Conservation (phyloP, 106 monocot species). For the Dioscorea dumetorum region DNA sequence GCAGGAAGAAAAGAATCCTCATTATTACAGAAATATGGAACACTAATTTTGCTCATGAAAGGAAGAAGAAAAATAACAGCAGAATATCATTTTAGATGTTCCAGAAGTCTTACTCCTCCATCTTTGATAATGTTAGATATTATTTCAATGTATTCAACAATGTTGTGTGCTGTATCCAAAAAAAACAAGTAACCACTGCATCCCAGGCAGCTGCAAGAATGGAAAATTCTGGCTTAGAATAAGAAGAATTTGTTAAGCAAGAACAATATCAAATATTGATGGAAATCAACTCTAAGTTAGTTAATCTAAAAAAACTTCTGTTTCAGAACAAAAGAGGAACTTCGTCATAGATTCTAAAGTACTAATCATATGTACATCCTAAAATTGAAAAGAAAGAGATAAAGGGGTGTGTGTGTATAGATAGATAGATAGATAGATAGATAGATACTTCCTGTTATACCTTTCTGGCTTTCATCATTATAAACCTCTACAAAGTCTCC, state of each 20-base stretch:
- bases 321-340: too few relatives aligned
- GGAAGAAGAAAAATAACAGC: too few relatives aligned
- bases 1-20: background rate
- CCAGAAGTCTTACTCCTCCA: slow-evolving; percentile 69
- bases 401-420: too few relatives aligned
- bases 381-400: too few relatives aligned
- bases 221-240: background rate
- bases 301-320: too few relatives aligned
- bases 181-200: slow-evolving; percentile 95
- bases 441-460: slow-evolving; percentile 18
- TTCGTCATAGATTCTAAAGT: too few relatives aligned
- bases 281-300: background rate
- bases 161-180: slow-evolving; percentile 97
- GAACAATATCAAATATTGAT: background rate
- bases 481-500: slow-evolving; percentile 99
- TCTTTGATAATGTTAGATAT: slow-evolving; percentile 87
- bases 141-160: slow-evolving; percentile 93
- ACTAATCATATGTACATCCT: too few relatives aligned
- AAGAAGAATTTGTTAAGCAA: background rate
- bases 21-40: too few relatives aligned
- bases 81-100: background rate
- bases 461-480: slow-evolving; percentile 72
- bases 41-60: too few relatives aligned
- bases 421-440: too few relatives aligned
- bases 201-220: slow-evolving; percentile 76